Conservation (phyloP, 352 stramenopile species). For the Phytophthora constricta region DNA sequence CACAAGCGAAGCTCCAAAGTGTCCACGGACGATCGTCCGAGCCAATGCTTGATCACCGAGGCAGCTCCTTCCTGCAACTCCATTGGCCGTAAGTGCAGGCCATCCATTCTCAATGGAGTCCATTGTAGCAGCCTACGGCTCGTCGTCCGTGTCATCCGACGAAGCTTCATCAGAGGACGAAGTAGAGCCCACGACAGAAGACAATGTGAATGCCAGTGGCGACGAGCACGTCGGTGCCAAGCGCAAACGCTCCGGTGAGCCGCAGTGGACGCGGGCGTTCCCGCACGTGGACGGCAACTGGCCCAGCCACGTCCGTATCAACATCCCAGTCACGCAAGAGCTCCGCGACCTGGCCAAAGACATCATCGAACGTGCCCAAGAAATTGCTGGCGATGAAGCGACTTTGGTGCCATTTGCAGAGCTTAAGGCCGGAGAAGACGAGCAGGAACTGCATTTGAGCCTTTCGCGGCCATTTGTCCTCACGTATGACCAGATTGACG, state of each 20-base stretch:
- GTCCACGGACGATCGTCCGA: too few relatives aligned
- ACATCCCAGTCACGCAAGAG: conserved; percentile 36
- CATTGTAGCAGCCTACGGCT: conserved; percentile 43
- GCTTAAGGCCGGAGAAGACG: conserved; percentile 12
- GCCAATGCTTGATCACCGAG: too few relatives aligned
- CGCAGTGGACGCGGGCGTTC: conserved; percentile 68
- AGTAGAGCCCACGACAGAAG: conserved; percentile 8
- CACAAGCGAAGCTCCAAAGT: too few relatives aligned
- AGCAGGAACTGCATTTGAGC: conserved; percentile 62
- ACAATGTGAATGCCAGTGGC: neutral
- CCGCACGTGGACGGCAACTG: conserved; percentile 83
- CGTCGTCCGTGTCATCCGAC: conserved; percentile 34
- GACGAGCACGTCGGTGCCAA: conserved; percentile 35
- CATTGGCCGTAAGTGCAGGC: neutral
- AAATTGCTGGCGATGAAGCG: conserved; percentile 26
- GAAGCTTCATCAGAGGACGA: conserved; percentile 29
- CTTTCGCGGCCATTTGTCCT: conserved; percentile 82
- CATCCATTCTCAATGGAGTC: conserved; percentile 46
- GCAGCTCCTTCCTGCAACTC: neutral
- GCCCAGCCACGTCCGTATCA: conserved; percentile 76
- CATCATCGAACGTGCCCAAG: conserved; percentile 44
- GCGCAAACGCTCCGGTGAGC: conserved; percentile 45
- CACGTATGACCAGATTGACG: conserved; percentile 68
- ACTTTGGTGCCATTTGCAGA: conserved; percentile 49
- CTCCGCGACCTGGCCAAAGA: conserved; percentile 33